Evolutionary conservation across 768 basidiomycete species (phyloP).

Genomic region (Serendipita indica): DNA sequence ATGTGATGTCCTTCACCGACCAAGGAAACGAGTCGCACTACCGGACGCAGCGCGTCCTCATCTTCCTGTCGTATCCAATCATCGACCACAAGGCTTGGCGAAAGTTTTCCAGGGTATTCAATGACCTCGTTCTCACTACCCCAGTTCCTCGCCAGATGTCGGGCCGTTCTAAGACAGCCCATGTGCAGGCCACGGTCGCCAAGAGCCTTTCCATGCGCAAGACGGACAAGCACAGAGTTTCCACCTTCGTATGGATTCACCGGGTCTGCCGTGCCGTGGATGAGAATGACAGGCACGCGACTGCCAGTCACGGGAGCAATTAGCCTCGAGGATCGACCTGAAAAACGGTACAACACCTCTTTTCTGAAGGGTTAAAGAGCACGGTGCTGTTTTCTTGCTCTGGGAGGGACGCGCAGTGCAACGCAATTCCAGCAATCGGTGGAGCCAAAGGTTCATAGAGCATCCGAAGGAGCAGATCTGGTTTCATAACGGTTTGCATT

Average conservation of each 20-base stretch:
- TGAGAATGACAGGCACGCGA: not conserved
- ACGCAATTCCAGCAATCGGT: not conserved
- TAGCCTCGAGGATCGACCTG: not conserved
- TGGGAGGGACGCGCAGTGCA: not conserved
- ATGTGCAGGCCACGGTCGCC: constrained; percentile 4
- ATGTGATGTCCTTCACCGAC: constrained; percentile 6
- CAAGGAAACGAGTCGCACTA: not conserved
- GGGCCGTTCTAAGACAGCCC: not conserved
- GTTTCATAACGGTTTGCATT: not conserved
- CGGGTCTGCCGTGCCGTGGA: not conserved
- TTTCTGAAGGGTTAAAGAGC: not conserved
- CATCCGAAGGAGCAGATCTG: constrained; percentile 3
- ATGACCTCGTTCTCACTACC: not conserved
- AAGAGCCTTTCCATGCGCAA: not conserved
- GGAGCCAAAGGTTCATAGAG: not conserved
- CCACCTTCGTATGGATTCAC: not conserved
- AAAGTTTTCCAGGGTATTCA: not conserved
- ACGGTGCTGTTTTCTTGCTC: not conserved
- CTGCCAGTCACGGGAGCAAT: not conserved
- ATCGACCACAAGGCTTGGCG: not conserved
- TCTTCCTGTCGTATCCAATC: too few species aligned
- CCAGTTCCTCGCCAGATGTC: not conserved
- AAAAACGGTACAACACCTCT: not conserved
- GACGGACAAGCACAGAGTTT: not conserved
- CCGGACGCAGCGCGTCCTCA: not conserved